Base-by-base conservation (phyloP, 2,329 filamentous ascomycete species). In the Colletotrichum sp. region DNA sequence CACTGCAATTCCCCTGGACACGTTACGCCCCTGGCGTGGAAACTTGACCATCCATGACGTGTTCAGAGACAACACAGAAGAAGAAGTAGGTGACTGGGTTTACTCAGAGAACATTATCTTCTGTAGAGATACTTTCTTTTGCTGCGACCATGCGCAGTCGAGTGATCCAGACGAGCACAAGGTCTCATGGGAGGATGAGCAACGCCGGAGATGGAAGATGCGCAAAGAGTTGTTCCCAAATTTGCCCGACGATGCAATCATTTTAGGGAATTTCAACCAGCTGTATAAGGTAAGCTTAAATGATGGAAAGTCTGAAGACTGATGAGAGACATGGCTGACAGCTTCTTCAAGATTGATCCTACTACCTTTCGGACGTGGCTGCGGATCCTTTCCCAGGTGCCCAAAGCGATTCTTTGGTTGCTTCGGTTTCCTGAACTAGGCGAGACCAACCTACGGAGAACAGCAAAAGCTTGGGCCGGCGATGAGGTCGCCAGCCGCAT, bases 41-140 rank as follows among this genome's bases (percentile, higher is more conserved):
- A 98, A 97, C 79, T 86, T 95, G 21, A 91, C 91, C 66, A 86
- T 98, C 7, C 91, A 94, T 78, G 95, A 98, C 81, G 89, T 92
- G 1, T 92, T 93, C 78, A 81, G 84, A 4, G 89, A 92, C 76
- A 93, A 96, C 74, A 93, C 92, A 68, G 93, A 93, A 52, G 91
- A 92, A 65, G 91, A 94, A 4, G 87, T 90, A 1, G 94, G 95
- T 36, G 91, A 94, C 75, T 99, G 97, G 97, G 92, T 99, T 43
- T 99, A 99, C 82, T 95, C 95, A 3, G 97, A 99, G 84, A 99
- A 98, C 82, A 95, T 99, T 77, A 95, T 99, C 69, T 99, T 96
- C 84, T 98, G 95, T 70, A 92, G 94, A 9, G 95, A 98, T 80
- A 98, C 96, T 0, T 99, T 99, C 86, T 99, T 99, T 87, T 99